Conservation (phyloP, 768 basidiomycete genomes). For the Lactifluus volemus region DNA sequence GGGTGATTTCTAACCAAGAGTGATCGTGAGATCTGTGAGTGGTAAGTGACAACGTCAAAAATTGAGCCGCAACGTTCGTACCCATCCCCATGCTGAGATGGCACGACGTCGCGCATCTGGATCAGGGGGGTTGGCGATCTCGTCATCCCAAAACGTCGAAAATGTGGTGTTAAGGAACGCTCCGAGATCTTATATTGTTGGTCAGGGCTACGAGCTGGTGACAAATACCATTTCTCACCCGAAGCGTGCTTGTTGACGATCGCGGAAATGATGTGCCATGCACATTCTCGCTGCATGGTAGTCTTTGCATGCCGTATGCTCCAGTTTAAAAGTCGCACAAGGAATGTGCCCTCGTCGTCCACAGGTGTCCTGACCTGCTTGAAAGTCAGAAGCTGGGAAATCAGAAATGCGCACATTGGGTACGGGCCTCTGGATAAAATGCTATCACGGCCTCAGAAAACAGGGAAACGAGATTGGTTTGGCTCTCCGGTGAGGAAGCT, state of each 20-base stretch:
- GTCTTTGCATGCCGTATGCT: conserved; percentile 39
- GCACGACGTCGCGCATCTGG: conserved; percentile 39
- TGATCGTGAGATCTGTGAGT: conserved; percentile 61
- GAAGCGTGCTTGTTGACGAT: conserved; percentile 73
- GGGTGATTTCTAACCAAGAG: conserved; percentile 69
- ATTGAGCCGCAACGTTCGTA: conserved; percentile 26
- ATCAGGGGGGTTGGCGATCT: conserved; percentile 32
- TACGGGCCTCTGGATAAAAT: conserved; percentile 52
- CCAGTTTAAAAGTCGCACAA: conserved; percentile 54
- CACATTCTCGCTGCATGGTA: conserved; percentile 45
- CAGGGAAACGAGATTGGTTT: conserved; percentile 58
- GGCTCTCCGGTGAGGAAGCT: conserved; percentile 38
- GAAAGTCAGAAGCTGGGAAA: conserved; percentile 3
- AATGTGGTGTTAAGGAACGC: conserved; percentile 37
- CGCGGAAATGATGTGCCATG: conserved; percentile 49
- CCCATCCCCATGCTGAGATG: conserved; percentile 63
- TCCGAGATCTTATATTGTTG: conserved; percentile 34
- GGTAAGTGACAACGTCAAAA: background rate
- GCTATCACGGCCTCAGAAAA: conserved; percentile 60
- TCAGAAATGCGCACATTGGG: background rate
- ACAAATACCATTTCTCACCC: conserved; percentile 35
- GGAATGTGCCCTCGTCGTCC: conserved; percentile 40
- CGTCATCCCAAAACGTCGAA: conserved; percentile 39
- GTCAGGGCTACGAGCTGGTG: background rate
- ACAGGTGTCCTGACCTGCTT: conserved; percentile 45